Evolutionary conservation across 306 rosid genomes (phyloP), one percentile per base, ranked within the genome.

Genomic region (Crotalaria pallida): DNA sequence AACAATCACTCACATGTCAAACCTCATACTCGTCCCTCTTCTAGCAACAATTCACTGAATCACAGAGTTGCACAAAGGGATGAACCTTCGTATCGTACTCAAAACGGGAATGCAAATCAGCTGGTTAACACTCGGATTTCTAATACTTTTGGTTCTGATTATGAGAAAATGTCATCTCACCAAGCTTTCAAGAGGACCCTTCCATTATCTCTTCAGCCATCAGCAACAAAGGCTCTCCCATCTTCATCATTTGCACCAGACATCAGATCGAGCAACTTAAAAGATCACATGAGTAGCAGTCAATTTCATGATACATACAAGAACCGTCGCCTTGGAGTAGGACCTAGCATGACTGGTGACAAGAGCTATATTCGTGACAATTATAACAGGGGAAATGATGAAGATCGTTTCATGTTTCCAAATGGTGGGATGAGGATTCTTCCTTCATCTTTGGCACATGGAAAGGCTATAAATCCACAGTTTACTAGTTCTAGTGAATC

Each of bases 101-200:
- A 73, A 23, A 80, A 84, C 75, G 95, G 88, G 53, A 84, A 61
- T 69, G 29, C 56, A 44, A 65, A 78, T 84, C 82, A 74, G 72
- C 72, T 67, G 27, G 59, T 81, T 53, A 77, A 83, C 73, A 76
- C 86, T 43, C 81, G 59, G 65, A 85, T 71, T 55, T 80, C 82
- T 41, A 85, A 74, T 69, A 58, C 41, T 69, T 61, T 58, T 59
- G 82, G 75, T 57, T 57, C 78, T 6, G 84, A 81, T 55, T 78
- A 49, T 85, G 90, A 85, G 73, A 86, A 74, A 66, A 65, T 88
- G 65, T 80, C 94, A 56, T 74, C 91, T 74, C 89, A 76, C 48
- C 90, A 87, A 79, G 96, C 92, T 74, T 53, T 82, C 29, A 87
- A 69, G 75, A 81, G 95, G 83, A 84, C 85, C 63, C 89, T 87